Base-by-base conservation (phyloP, 2,329 filamentous ascomycete species). In the Rhinocladiella similis region DNA sequence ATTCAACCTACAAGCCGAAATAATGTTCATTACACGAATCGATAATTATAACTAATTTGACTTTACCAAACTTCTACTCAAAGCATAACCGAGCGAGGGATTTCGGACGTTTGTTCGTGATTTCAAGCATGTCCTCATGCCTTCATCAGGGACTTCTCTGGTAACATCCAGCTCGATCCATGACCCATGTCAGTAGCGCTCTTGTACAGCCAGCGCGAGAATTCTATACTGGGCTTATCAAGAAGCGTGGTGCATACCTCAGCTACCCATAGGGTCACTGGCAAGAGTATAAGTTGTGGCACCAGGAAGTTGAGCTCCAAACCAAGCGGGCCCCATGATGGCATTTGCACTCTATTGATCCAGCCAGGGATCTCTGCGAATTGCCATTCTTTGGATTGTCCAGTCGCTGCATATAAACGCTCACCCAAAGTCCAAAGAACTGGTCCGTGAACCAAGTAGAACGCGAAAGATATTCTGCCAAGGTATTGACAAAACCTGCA, bases 351-450 rank as follows among this genome's bases (percentile, higher is more conserved):
- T 19, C 73, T 73, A 65, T 85, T 76, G 18, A 80, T 73, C 83
- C 85, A 88, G 5, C 74, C 69, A 0, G 80, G 77, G 27, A 87
- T 76, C 29, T 77, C 71, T 16, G 77, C 66, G 22, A 74, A 66
- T 59, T 85, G 78, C 13, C 73, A 70, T 1, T 76, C 70, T 39
- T 78, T 77, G 3, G 71, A 65, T 73, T 80, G 84, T 5, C 86
- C 86, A 0, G 78, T 77, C 5, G 83, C 82, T 3, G 80, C 77
- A 69, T 89, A 89, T 1, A 90, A 20, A 33, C 86, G 74, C 66
- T 89, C 84, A 3, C 84, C 85, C 1, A 87, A 50, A 0, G 76
- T 77, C 75, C 76, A 81, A 3, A 76, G 67, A 27, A 74, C 71
- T 1, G 73, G 74, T 1, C 74, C 74, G 48, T 79, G 76, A 18